A percentile compares a stretch with the other conserved stretches of the same genome.
Evolutionary conservation across 306 rosid genomes (phyloP).

Genomic region (Lathyrus oleraceus): DNA sequence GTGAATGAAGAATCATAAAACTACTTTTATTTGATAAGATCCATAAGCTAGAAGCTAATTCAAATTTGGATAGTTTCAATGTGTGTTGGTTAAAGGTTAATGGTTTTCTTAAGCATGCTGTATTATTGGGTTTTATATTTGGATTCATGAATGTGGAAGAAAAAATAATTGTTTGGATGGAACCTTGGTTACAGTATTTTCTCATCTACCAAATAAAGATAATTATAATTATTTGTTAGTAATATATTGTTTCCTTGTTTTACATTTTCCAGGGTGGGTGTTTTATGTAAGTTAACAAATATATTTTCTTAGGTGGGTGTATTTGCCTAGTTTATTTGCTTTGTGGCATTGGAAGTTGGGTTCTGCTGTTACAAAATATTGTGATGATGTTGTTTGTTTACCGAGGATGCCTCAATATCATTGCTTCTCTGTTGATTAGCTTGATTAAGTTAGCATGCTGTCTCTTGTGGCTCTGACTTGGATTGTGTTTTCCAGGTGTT

Average conservation of each 20-base stretch:
- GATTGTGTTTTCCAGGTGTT: constrained; percentile 61
- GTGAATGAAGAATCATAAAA: background rate
- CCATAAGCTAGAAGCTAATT: background rate
- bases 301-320: background rate
- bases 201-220: background rate
- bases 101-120: background rate
- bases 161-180: background rate
- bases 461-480: constrained; percentile 31
- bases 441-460: constrained; percentile 23
- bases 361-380: background rate
- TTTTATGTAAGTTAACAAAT: constrained; percentile 1
- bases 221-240: background rate
- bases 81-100: background rate
- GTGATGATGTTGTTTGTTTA: background rate
- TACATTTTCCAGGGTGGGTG: background rate
- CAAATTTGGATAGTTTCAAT: background rate
- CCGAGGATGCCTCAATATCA: background rate
- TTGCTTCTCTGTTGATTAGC: constrained; percentile 15
- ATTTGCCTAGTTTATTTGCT: constrained; percentile 6
- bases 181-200: background rate
- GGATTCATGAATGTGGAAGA: background rate
- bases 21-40: background rate
- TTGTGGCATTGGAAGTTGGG: constrained; percentile 5
- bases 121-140: background rate
- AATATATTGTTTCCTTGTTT: background rate